Evolutionary conservation across 2,329 filamentous ascomycete genomes (phyloP), one percentile per base, ranked within the genome.

Genomic region (Teratosphaeria zuluensis): DNA sequence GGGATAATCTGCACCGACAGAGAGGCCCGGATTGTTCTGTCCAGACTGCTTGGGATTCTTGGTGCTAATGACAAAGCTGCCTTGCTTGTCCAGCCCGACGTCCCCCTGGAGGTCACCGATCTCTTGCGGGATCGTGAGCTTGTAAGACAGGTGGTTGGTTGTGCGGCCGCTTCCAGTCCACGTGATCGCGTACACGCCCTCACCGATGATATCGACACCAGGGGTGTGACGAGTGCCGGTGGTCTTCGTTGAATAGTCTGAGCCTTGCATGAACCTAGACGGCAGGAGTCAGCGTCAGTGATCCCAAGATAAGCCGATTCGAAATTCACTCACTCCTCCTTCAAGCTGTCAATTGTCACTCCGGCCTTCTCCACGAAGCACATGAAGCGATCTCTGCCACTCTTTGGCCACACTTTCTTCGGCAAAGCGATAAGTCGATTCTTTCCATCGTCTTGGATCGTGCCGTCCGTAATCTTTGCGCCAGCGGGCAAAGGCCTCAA

Each of bases 111-210:
- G 80, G 55, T 90, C 52, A 35, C 52, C 32, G 6, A 21, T 16
- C 21, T 35, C 52, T 30, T 53, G 52, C 12, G 28, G 52, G 24
- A 53, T 53, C 24, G 28, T 53, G 24, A 53, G 52, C 52, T 31
- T 53, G 52, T 35, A 53, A 12, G 32, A 53, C n/a, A 35, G 28
- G 24, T 35, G 52, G 52, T 53, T 53, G 12, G 52, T 70, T 12
- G 68, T 64, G 35, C 66, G 66, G 54, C 87, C 83, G 0, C 85
- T 78, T 1, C 84, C 84, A 0, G 86, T 89, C 2, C 81, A 84
- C 0, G 87, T 90, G 56, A 96, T 85, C 0, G 87, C 87, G 66
- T 96, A 96, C 0, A 95, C 84, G 0, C 91, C 92, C 71, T 95
- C 90, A 0, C 85, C 91, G n/a, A 91, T 79, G 0, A 89, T 88